Conservation (phyloP, 805 yeast genomes). For the Zygotorulaspora florentina region DNA sequence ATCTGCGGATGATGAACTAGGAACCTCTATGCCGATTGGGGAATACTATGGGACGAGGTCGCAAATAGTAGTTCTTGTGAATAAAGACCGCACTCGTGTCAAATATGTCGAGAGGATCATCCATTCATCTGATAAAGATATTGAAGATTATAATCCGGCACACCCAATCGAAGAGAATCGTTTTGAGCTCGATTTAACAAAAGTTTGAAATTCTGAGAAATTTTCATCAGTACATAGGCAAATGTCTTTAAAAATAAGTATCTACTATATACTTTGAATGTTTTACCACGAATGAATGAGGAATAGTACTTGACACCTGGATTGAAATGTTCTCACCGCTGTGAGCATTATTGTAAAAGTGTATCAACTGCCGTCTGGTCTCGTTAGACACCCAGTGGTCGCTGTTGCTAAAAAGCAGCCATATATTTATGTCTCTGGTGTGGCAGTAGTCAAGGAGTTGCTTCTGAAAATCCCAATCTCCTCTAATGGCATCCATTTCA, state of each 20-base stretch:
- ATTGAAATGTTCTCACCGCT: conserved; percentile 28
- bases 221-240: background rate
- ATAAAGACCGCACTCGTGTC: conserved; percentile 42
- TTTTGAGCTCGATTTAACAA: conserved; percentile 26
- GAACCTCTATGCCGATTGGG: conserved; percentile 41
- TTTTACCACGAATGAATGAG: conserved; percentile 59
- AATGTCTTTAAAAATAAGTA: conserved; percentile 13
- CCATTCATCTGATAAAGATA: conserved; percentile 45
- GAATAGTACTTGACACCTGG: conserved; percentile 36
- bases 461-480: conserved; percentile 50
- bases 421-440: conserved; percentile 34
- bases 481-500: conserved; percentile 51
- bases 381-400: conserved; percentile 64
- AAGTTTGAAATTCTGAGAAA: background rate
- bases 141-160: conserved; percentile 13
- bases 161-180: conserved; percentile 23
- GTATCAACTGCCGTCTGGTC: conserved; percentile 44
- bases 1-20: conserved; percentile 28
- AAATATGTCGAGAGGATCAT: conserved; percentile 61
- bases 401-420: conserved; percentile 53
- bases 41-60: conserved; percentile 81
- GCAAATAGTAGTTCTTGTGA: conserved; percentile 69
- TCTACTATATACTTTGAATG: conserved; percentile 42
- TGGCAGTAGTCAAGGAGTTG: conserved; percentile 38
- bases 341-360: conserved; percentile 34